A percentile compares a stretch with the other conserved stretches of the same genome.
phyloP scores from a whole-genome alignment of 805 yeast genomes.

The Metschnikowia henanensis region DNA sequence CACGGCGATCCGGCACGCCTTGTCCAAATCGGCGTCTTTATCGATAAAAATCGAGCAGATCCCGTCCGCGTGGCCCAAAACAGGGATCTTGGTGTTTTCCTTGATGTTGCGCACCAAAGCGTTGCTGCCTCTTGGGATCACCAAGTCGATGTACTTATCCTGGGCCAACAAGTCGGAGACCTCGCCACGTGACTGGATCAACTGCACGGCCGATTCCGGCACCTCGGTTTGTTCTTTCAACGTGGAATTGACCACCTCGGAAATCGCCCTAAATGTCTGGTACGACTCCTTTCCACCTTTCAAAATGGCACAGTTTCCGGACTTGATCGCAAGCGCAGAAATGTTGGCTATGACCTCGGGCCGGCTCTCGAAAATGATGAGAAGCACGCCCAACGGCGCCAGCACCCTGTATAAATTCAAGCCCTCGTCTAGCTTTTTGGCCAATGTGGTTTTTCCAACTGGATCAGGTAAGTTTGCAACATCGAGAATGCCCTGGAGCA shows the following conservation, averaged over 20 bases:
- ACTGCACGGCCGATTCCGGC: slow-evolving; percentile 80
- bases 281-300: slow-evolving; percentile 96
- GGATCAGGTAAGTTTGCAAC: slow-evolving; percentile 92
- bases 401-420: slow-evolving; percentile 79
- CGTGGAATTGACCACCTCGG: slow-evolving; percentile 64
- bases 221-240: slow-evolving; percentile 62
- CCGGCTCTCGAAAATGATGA: slow-evolving; percentile 92
- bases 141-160: slow-evolving; percentile 89
- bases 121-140: slow-evolving; percentile 97
- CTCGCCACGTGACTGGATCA: slow-evolving; percentile 86
- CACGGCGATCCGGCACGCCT: slow-evolving; percentile 72
- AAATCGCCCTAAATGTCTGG: slow-evolving; percentile 81
- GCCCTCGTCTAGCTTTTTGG: slow-evolving; percentile 87
- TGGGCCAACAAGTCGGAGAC: slow-evolving; percentile 82
- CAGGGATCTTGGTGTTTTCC: slow-evolving; percentile 89
- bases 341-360: slow-evolving; percentile 99
- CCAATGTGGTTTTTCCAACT: slow-evolving; percentile 82
- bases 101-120: slow-evolving; percentile 86
- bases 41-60: slow-evolving; percentile 88
- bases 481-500: slow-evolving; percentile 93
- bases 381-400: slow-evolving; percentile 91
- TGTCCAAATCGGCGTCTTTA: slow-evolving; percentile 68
- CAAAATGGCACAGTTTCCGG: slow-evolving; percentile 94
- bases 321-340: slow-evolving; percentile 91
- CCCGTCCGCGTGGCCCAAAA: slow-evolving; percentile 98